phyloP scores from a whole-genome alignment of 106 monocot species.

The Allium cepa region DNA sequence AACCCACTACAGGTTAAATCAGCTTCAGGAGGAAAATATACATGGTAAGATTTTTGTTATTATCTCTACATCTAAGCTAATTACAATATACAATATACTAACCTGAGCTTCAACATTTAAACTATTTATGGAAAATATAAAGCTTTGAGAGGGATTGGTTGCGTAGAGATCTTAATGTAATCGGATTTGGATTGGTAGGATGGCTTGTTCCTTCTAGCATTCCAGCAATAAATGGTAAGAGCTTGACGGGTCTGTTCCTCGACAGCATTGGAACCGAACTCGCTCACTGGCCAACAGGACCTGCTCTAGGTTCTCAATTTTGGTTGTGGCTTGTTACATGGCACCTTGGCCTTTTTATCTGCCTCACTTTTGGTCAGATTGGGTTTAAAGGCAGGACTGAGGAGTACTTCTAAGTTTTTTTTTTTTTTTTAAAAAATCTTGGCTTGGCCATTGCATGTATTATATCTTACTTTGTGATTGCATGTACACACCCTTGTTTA shows the following conservation, averaged over 20 bases:
- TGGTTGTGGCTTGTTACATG: slow-evolving; percentile 97
- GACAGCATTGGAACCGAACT: slow-evolving; percentile 86
- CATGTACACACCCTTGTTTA: no score
- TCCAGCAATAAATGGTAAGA: slow-evolving; percentile 80
- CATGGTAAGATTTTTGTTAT: slow-evolving; percentile 35
- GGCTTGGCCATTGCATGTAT: no score
- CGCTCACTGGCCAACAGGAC: slow-evolving; percentile 87
- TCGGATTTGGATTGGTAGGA: slow-evolving; percentile 66
- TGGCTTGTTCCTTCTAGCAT: slow-evolving; percentile 93
- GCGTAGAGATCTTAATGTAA: slow-evolving; percentile 41
- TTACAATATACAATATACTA: background rate
- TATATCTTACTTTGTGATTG: no score
- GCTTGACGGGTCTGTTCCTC: slow-evolving; percentile 90
- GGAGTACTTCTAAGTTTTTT: slow-evolving; percentile 41
- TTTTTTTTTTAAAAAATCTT: background rate
- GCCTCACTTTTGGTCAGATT: slow-evolving; percentile 93
- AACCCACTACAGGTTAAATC: slow-evolving; percentile 49
- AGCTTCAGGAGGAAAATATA: slow-evolving; percentile 56
- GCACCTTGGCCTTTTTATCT: slow-evolving; percentile 86
- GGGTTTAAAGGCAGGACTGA: slow-evolving; percentile 91
- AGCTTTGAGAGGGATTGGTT: slow-evolving; percentile 80
- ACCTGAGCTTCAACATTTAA: background rate
- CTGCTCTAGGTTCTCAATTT: slow-evolving; percentile 74
- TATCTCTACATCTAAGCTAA: background rate
- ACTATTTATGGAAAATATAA: background rate